Base-by-base conservation (phyloP, 768 basidiomycete genomes). In the Suillus luteus region DNA sequence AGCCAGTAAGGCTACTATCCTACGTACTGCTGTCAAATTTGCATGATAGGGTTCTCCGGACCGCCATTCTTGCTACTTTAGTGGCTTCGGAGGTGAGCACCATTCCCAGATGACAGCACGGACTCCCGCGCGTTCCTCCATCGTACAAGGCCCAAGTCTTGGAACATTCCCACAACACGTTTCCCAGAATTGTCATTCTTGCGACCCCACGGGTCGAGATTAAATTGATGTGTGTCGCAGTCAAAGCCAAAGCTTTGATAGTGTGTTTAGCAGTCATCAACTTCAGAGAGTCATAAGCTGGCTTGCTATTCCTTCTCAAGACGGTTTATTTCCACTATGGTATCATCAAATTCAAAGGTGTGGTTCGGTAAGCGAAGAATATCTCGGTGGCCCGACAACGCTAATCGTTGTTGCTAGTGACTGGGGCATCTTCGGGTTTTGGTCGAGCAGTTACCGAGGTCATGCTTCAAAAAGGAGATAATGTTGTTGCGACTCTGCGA, bases 401-500 rank as follows among this genome's bases (percentile, higher is more conserved):
- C 33, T 35, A 14, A 8, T 8, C 2, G 12, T 38, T 4, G 9
- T 37, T 54, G 35, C 59, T 61, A 80, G 83, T 81, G 27, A 81
- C 79, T 8, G 79, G 82, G 31, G 70, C 79, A 10, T 78, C 77
- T 7, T 52, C 76, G 12, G 80, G 80, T 37, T 73, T 83, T 41
- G 82, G 81, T 19, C 76, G 72, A 6, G 62, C 68, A 11, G 70
- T 79, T 37, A 72, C 71, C 17, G 76, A 80, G 64, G 40, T 65
- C 12, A 78, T 71, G 48, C 71, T 83, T 31, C 62, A 63, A 19
- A 71, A 70, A 8, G 81, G 82, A 48, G 80, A 81, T 61, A 77
- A 60, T 11, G 80, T 75, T 55, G 73, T 81, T 55, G 83, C 83
- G 8, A 80, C 81, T 22, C 65, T 79, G 40, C 79, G 81, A 58